Percentiles rank a stretch among this genome's conserved stretches.
phyloP scores from a whole-genome alignment of 306 rosid species.

The Argentina anserina region DNA sequence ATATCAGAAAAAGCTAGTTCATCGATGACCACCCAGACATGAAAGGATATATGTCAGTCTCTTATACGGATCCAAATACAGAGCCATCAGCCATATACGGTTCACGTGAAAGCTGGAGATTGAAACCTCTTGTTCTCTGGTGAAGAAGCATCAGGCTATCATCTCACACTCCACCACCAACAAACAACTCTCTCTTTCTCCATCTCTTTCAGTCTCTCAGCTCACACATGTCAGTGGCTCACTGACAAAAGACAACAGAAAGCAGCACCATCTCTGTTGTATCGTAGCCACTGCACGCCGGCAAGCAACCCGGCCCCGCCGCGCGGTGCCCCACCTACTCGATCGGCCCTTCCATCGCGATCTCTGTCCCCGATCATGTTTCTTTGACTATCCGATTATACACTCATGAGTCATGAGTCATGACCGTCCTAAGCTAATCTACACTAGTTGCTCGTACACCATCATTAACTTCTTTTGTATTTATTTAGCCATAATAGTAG shows the following conservation, averaged over 20 bases:
- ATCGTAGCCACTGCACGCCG: conserved; percentile 13
- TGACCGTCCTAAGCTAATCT: background rate
- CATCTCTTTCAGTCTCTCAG: too few species aligned
- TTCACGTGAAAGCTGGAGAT: background rate
- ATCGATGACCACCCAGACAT: background rate
- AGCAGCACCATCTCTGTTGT: background rate
- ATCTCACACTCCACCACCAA: background rate
- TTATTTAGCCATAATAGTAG: background rate
- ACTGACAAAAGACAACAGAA: conserved; percentile 16
- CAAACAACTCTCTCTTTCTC: background rate
- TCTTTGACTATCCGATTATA: background rate
- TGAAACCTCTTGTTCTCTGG: background rate
- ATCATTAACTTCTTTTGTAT: background rate
- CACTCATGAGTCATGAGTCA: too few species aligned
- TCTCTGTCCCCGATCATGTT: background rate
- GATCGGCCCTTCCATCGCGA: background rate
- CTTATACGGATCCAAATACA: background rate
- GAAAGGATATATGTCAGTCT: background rate
- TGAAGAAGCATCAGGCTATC: background rate
- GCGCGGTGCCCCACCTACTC: background rate
- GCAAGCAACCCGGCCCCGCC: conserved; percentile 18
- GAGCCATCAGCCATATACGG: background rate
- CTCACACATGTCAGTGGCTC: background rate
- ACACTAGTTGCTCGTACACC: background rate
- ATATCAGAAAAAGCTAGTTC: background rate